Base-by-base conservation (phyloP, 345 rosid species). In the Brassica napus region DNA sequence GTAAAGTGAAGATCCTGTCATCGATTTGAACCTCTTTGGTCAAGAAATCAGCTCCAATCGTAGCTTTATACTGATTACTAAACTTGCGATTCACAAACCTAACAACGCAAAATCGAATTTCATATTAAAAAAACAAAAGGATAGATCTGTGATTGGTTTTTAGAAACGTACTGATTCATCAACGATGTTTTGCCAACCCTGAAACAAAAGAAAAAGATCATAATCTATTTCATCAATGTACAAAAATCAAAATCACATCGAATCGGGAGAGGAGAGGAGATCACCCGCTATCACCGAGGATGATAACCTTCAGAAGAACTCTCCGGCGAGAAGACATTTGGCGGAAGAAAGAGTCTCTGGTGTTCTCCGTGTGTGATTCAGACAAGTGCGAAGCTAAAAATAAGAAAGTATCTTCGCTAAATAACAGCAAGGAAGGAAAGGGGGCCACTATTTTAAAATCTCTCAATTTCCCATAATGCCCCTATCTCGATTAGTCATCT, bases 11-110 rank as follows among this genome's bases (percentile, higher is more conserved):
- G 77, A 89, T 77, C 73, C 94, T 88, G 81, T 94, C 98, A 83
- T 92, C 97, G 65, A 89, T 87, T 54, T 91, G 89, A 71, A 94
- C 91, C 87, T 94, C 98, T 82, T 92, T 92, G 1, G 97, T 91
- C 81, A 94, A 85, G 84, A 94, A 94, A 87, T 94, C 98, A 1
- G 94, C 97, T 75, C 97, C 98, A 30, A 94, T 94, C 5, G 98
- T 92, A 0, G 98, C 97, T 83, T 92, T 94, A 79, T 94, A 94
- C 81, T 94, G 97, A 83, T 91, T 94, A 68, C 92, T 92, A 67
- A 94, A 94, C 80, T 89, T 94, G 1, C 90, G 88, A 77, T 94
- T 94, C 86, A 94, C 98, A 79, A 87, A 92, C 87, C 98, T 92
- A 84, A 47, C 49, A 52, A 18, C 57, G 12, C 8, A 52, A 44